Percentiles rank a stretch among this genome's conserved stretches.
phyloP scores from a whole-genome alignment of 352 stramenopile species.

The Pythium apleroticum region DNA sequence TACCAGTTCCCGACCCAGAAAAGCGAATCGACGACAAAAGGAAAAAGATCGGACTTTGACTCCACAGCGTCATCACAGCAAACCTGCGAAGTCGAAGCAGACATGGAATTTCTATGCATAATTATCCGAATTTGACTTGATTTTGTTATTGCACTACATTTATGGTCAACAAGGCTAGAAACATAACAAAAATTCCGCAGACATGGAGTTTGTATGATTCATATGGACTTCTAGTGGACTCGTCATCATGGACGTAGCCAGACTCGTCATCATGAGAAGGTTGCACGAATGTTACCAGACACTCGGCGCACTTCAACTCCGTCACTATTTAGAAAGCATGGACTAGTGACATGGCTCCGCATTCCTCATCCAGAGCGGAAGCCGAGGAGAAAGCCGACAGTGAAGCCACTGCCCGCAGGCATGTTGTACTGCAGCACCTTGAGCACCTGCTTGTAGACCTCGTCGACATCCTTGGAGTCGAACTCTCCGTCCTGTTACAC shows the following conservation, averaged over 20 bases:
- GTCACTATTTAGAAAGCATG: constrained; percentile 17
- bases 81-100: not conserved
- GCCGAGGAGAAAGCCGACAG: constrained; percentile 68
- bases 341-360: constrained; percentile 15
- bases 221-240: not conserved
- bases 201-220: constrained; percentile 8
- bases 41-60: constrained; percentile 3
- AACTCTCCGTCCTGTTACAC: constrained; percentile 58
- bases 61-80: not conserved
- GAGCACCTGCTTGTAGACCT: constrained; percentile 74
- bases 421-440: constrained; percentile 79
- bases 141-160: not conserved
- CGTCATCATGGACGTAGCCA: constrained; percentile 4
- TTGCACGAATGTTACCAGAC: constrained; percentile 22
- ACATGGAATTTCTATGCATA: not conserved
- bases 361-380: constrained; percentile 67
- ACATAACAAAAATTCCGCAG: constrained; percentile 4
- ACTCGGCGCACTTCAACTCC: constrained; percentile 25
- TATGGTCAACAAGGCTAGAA: not conserved
- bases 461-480: constrained; percentile 76
- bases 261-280: constrained; percentile 7
- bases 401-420: constrained; percentile 73
- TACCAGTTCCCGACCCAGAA: constrained; percentile 4
- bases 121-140: not conserved
- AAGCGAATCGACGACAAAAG: not conserved